Evolutionary conservation across 345 rosid species (phyloP).

Genomic region (Passiflora organensis): DNA sequence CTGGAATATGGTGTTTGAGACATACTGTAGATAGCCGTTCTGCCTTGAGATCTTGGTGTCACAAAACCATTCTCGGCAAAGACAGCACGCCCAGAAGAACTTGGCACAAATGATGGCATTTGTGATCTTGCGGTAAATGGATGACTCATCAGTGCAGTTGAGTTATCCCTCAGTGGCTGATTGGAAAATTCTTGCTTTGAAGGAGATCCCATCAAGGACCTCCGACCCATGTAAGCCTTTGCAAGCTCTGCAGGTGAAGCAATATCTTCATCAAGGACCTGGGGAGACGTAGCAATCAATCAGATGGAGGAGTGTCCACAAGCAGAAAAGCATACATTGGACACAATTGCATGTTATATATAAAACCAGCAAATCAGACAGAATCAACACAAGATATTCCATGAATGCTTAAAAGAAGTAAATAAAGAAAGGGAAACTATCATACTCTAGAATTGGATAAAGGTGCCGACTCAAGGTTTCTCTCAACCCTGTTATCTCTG

Average conservation of each 20-base stretch:
- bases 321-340: not conserved
- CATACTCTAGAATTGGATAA: constrained; percentile 44
- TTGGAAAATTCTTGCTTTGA: constrained; percentile 40
- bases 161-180: constrained; percentile 46
- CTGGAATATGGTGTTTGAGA: constrained; percentile 82
- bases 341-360: not conserved
- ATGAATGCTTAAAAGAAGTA: not conserved
- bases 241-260: constrained; percentile 95
- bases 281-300: constrained; percentile 19
- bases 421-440: not conserved
- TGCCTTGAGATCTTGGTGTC: constrained; percentile 75
- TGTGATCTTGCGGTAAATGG: constrained; percentile 42
- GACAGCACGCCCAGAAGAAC: constrained; percentile 40
- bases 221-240: constrained; percentile 86
- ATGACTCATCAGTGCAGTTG: constrained; percentile 27
- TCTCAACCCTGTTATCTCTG: constrained; percentile 36
- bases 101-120: constrained; percentile 43
- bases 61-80: constrained; percentile 58
- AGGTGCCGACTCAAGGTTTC: constrained; percentile 38
- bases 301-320: not conserved
- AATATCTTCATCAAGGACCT: constrained; percentile 68
- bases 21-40: constrained; percentile 91
- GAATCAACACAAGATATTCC: constrained; percentile 2
- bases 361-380: not conserved
- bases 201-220: constrained; percentile 66